Conservation (phyloP, 2,329 filamentous ascomycete species). For the Diaporthe aspalathi region DNA sequence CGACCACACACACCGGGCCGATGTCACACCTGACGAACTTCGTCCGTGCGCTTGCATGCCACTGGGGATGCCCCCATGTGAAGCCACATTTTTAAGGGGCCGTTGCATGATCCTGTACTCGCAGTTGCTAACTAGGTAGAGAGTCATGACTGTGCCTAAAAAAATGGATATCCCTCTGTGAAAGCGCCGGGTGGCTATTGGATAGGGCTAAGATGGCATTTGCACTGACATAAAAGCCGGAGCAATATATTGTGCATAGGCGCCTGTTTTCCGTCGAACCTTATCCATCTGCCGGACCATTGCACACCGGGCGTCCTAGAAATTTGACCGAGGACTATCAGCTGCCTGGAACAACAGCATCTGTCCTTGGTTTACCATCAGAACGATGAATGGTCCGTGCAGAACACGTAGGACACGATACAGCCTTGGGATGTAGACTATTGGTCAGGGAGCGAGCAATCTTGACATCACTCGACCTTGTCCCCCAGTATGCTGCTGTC, state of each 20-base stretch:
- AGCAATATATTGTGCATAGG: not conserved
- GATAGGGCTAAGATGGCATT: not conserved
- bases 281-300: not conserved
- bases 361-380: not conserved
- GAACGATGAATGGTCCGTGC: not conserved
- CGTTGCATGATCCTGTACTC: not conserved
- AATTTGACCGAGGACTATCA: not conserved
- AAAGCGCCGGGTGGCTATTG: not conserved
- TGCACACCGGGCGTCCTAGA: not conserved
- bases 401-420: not conserved
- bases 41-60: conserved; percentile 14
- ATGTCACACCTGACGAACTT: conserved; percentile 20
- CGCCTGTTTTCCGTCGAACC: not conserved
- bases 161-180: not conserved
- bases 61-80: not conserved
- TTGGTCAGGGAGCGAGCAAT: not conserved
- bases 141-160: not conserved
- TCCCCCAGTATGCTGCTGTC: not conserved
- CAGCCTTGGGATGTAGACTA: no score
- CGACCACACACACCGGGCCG: not conserved
- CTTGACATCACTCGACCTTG: not conserved
- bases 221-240: not conserved
- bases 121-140: not conserved
- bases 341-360: not conserved
- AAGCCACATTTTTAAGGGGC: not conserved